A percentile compares a stretch with the other conserved stretches of the same genome.
Conservation (phyloP, 768 basidiomycete species). For the Roridomyces roridus region DNA sequence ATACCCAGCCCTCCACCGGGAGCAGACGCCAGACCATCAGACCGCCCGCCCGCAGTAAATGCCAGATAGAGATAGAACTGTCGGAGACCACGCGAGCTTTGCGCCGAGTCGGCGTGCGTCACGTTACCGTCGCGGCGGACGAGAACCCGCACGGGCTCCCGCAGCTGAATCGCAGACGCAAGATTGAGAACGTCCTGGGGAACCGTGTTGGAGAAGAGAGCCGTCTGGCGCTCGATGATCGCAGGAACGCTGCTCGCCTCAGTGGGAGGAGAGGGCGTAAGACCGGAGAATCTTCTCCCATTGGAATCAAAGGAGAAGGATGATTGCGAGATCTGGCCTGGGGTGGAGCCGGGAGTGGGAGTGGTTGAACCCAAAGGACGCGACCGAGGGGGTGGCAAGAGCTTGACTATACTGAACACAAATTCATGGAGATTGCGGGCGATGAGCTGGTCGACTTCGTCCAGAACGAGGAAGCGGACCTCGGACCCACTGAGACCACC, state of each 20-base stretch:
- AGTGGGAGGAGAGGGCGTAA: conserved; percentile 54
- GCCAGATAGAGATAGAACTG: conserved; percentile 98
- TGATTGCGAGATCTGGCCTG: conserved; percentile 41
- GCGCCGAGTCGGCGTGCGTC: conserved; percentile 65
- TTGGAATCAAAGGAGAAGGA: conserved; percentile 56
- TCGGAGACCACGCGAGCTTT: conserved; percentile 83
- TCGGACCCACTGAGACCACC: conserved; percentile 82
- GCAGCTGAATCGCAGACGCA: conserved; percentile 89
- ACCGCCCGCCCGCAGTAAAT: conserved; percentile 85
- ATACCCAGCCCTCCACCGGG: conserved; percentile 77
- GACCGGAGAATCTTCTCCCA: conserved; percentile 65
- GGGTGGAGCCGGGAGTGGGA: conserved; percentile 43
- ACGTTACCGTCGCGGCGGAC: conserved; percentile 91
- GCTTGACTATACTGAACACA: conserved; percentile 91
- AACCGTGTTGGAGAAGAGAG: conserved; percentile 97
- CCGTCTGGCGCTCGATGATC: conserved; percentile 83
- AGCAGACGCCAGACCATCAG: conserved; percentile 53
- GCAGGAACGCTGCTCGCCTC: conserved; percentile 40
- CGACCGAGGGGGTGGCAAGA: conserved; percentile 88
- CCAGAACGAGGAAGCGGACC: conserved; percentile 92
- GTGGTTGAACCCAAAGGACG: conserved; percentile 57
- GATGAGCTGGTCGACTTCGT: conserved; percentile 98
- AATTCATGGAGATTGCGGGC: conserved; percentile 96
- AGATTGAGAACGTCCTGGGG: conserved; percentile 98
- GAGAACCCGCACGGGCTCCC: conserved; percentile 97